Evolutionary conservation across 352 stramenopile genomes (phyloP), one percentile per base, ranked within the genome.

Genomic region (Phytopythium oedochilum): DNA sequence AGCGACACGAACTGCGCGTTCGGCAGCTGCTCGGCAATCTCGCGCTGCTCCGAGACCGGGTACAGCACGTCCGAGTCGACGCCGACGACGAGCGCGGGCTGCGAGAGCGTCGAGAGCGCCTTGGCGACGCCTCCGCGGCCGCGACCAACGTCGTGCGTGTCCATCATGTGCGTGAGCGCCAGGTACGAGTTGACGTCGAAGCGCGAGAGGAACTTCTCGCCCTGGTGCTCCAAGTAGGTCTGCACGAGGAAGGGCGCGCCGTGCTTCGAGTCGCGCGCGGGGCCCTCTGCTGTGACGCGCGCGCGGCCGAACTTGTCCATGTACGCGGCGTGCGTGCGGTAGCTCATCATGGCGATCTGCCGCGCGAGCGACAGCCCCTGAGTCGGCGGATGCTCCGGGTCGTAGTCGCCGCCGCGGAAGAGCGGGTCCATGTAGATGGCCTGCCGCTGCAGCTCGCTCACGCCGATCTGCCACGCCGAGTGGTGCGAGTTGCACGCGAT

Each of bases 111-210:
- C 1, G 49, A 40, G 14, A 94, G 71, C 26, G 83, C 80, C 6
- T 69, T 47, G 53, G 91, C 63, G 12, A 98, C 66, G 45, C 88
- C 85, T 12, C 83, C 91, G 31, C 94, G 82, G 29, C 69, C 71
- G 11, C 89, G 78, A 2, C 84, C 85, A 18, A 98, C 75, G 68
- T 99, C 94, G 59, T 99, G 96, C 10, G 88, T 94, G 76, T 99
- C 95, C 92, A 99, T 98, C 71, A 98, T 75, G 63, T 98, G 86
- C 47, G 95, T 97, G 44, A 99, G 64, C 48, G 96, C 80, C 20
- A 99, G 60, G 71, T 98, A 99, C 60, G 92, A 96, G 60, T 98
- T 93, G 25, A 96, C 89, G 70, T 99, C 96, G 69, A 94, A 99
- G 34, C 96, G 78, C 43, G 80, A 82, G 31, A 98, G 61, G 62